Conservation (phyloP, 148 eudicot genomes). For the Simmondsia chinensis region DNA sequence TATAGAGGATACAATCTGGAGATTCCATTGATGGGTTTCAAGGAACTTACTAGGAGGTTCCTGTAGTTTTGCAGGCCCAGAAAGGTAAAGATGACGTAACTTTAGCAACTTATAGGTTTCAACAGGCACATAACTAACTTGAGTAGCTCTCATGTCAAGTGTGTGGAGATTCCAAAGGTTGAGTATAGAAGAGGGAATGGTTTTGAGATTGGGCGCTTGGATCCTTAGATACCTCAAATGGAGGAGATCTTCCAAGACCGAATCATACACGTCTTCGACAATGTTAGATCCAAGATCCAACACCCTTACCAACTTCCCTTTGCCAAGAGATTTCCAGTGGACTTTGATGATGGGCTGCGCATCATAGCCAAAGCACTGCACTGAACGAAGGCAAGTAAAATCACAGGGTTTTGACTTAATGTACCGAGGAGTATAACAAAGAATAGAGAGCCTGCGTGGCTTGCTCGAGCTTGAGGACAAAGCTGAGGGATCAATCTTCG, state of each 20-base stretch:
- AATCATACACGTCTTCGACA: neutral
- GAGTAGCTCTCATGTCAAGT: constrained; percentile 4
- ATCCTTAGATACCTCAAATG: constrained; percentile 12
- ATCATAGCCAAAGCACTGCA: constrained; percentile 9
- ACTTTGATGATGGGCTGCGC: neutral
- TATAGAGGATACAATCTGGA: too few relatives aligned
- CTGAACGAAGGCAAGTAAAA: constrained; percentile 3
- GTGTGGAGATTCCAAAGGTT: constrained; percentile 8
- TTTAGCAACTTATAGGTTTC: neutral
- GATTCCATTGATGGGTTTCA: too few relatives aligned
- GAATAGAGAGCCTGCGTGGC: constrained; percentile 6
- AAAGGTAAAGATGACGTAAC: constrained; percentile 4
- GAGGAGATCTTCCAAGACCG: neutral
- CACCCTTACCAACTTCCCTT: constrained; percentile 7
- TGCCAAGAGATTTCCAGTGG: constrained; percentile 6
- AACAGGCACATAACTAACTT: neutral
- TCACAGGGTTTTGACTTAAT: constrained; percentile 1
- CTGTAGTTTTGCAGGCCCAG: constrained; percentile 5
- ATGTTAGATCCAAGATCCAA: constrained; percentile 7
- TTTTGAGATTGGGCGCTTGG: neutral
- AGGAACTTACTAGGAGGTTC: too few relatives aligned
- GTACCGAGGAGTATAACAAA: neutral
- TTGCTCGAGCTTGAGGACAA: neutral
- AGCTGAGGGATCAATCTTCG: neutral
- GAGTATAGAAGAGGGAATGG: constrained; percentile 3